Evolutionary conservation across 106 monocot genomes (phyloP).

Genomic region (Posidonia australis): DNA sequence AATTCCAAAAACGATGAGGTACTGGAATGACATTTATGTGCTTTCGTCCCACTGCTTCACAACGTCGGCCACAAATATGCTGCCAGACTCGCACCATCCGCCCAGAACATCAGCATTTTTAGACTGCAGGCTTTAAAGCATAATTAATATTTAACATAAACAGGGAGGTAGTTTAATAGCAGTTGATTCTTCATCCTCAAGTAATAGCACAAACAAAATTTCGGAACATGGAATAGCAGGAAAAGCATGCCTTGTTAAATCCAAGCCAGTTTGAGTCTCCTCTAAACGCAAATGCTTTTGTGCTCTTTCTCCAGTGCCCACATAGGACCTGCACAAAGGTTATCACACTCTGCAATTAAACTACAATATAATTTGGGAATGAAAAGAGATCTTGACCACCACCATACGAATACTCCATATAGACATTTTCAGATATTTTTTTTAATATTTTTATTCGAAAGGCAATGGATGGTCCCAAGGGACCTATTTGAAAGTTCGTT

Average conservation of each 20-base stretch:
- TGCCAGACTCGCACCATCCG: constrained; percentile 90
- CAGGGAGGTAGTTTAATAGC: too few species aligned
- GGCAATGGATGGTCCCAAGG: too few species aligned
- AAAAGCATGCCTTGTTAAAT: constrained; percentile 51
- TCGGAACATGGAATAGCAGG: background rate
- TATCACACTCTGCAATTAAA: background rate
- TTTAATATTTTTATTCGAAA: too few species aligned
- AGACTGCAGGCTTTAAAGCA: constrained; percentile 30
- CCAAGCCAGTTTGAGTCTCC: constrained; percentile 98
- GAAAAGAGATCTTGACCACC: too few species aligned
- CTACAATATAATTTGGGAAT: too few species aligned
- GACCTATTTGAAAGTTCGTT: too few species aligned
- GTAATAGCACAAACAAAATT: background rate
- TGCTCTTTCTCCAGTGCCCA: constrained; percentile 55
- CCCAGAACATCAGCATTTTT: constrained; percentile 56
- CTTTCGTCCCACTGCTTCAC: background rate
- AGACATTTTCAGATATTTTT: too few species aligned
- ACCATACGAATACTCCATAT: too few species aligned
- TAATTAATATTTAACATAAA: background rate
- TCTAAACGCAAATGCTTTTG: constrained; percentile 69
- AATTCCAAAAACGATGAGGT: too few species aligned
- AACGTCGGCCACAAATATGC: constrained; percentile 65
- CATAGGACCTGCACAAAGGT: constrained; percentile 47
- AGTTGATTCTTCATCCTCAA: background rate
- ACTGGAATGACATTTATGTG: background rate